phyloP scores from a whole-genome alignment of 768 basidiomycete species.

The Tylopilus sp. region DNA sequence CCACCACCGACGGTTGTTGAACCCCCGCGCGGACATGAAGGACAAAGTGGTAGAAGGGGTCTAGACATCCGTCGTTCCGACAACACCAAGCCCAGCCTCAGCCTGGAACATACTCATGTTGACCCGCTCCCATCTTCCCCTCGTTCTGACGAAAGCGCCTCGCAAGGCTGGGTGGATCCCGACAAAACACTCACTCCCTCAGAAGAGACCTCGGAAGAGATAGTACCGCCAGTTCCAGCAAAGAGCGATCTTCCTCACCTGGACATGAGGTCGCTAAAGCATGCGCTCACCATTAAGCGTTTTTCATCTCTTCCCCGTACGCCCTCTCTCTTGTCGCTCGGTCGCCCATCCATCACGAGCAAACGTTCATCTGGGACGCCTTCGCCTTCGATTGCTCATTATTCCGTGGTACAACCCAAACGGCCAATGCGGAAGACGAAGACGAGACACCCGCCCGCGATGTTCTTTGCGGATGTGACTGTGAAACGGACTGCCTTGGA shows the following conservation, averaged over 20 bases:
- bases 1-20: constrained; percentile 40
- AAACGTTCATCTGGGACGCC: constrained; percentile 24
- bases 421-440: constrained; percentile 31
- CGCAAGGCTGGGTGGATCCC: constrained; percentile 15
- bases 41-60: constrained; percentile 20
- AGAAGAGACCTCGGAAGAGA: constrained; percentile 18
- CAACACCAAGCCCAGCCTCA: constrained; percentile 7
- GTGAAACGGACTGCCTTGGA: constrained; percentile 56
- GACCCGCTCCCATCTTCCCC: constrained; percentile 14
- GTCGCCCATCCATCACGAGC: constrained; percentile 20
- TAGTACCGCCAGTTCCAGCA: constrained; percentile 29
- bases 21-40: constrained; percentile 36
- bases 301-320: constrained; percentile 63
- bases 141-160: constrained; percentile 19
- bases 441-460: constrained; percentile 55
- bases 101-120: constrained; percentile 10
- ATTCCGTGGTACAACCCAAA: constrained; percentile 24
- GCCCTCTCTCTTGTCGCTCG: constrained; percentile 52
- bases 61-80: constrained; percentile 33
- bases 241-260: constrained; percentile 22
- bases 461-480: constrained; percentile 67
- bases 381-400: constrained; percentile 34
- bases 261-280: constrained; percentile 25
- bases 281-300: constrained; percentile 36
- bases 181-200: constrained; percentile 13